Conservation (phyloP, 495 filamentous ascomycete species). For the Staphylotrichum longicolle region DNA sequence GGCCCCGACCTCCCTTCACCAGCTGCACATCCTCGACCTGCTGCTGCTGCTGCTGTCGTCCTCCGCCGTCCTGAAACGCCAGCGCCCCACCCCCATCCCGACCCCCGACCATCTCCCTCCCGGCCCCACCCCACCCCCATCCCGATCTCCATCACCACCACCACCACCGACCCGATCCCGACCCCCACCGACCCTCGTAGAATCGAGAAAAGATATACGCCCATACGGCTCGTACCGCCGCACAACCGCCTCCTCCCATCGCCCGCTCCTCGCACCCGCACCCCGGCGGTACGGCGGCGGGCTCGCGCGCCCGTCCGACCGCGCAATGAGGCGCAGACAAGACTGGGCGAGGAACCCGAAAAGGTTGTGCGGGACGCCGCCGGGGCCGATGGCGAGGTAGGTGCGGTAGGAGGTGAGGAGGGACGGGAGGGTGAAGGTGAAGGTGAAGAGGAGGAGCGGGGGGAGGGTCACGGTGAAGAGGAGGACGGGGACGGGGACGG, state of each 20-base stretch:
- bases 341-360: background rate
- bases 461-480: background rate
- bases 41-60: too few relatives aligned
- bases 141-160: background rate
- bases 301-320: background rate
- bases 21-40: too few relatives aligned
- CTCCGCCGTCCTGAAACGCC: too few relatives aligned
- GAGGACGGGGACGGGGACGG: background rate
- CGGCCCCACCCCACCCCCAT: too few relatives aligned
- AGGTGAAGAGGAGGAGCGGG: background rate
- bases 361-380: conserved; percentile 10
- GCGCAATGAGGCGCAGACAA: background rate
- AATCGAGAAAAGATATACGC: background rate
- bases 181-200: too few relatives aligned
- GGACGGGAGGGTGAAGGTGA: background rate
- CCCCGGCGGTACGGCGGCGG: conserved; percentile 2
- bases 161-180: too few relatives aligned
- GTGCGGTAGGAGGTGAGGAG: conserved; percentile 11
- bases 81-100: too few relatives aligned
- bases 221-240: background rate
- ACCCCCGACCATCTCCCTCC: too few relatives aligned
- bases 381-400: conserved; percentile 8
- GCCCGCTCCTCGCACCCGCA: too few relatives aligned
- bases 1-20: too few relatives aligned
- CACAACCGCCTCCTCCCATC: background rate